Conservation (phyloP, 441 rosid species). For the Gossypium gossypioides region DNA sequence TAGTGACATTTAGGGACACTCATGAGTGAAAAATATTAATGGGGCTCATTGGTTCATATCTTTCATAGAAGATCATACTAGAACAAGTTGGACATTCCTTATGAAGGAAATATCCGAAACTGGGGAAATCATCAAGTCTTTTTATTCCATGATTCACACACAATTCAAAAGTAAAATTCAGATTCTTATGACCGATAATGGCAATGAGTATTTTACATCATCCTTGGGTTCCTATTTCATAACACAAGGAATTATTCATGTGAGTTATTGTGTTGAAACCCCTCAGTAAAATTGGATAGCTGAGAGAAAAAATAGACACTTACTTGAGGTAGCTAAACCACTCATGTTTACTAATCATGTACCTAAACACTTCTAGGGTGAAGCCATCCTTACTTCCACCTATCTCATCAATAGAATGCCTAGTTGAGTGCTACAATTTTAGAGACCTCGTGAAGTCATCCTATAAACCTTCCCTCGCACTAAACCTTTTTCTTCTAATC, state of each 20-base stretch:
- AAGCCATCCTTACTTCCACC: background rate
- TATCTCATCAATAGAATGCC: background rate
- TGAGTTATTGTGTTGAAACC: background rate
- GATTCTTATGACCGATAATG: background rate
- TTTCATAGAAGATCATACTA: background rate
- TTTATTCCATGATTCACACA: background rate
- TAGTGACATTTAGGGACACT: background rate
- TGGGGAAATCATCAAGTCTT: background rate
- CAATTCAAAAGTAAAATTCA: background rate
- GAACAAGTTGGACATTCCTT: background rate
- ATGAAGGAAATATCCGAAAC: background rate
- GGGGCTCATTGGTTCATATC: background rate
- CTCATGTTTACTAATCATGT: background rate
- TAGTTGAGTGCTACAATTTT: background rate
- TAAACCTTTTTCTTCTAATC: background rate
- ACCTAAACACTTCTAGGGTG: background rate
- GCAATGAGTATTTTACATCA: background rate
- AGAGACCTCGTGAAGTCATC: background rate
- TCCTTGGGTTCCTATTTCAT: background rate
- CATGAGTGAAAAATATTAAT: background rate
- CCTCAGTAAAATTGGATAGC: background rate
- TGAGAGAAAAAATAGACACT: background rate
- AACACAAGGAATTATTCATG: background rate
- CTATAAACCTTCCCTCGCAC: background rate
- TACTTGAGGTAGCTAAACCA: background rate